Evolutionary conservation across 352 stramenopile genomes (phyloP).

Genomic region (Thraustochytrium striatum): DNA sequence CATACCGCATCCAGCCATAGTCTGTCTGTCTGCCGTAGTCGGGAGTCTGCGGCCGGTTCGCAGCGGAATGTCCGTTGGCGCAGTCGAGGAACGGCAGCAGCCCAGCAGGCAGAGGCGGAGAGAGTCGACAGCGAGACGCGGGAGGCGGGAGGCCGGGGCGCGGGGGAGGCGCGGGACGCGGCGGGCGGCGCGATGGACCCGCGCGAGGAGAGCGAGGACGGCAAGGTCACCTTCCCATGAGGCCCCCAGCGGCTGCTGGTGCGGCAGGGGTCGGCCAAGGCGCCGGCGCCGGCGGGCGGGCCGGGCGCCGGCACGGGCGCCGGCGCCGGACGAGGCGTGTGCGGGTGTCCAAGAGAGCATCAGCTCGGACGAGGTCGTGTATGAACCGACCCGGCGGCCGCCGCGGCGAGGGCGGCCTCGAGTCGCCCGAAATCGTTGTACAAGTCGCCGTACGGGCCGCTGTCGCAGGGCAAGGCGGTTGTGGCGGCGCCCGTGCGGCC

Average conservation of each 20-base stretch:
- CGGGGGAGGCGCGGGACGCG: too few species aligned
- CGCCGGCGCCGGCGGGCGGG: too few species aligned
- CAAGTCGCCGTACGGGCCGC: neutral
- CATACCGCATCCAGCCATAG: too few species aligned
- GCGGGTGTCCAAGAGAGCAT: neutral
- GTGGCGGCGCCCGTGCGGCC: too few species aligned
- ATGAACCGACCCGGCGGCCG: neutral
- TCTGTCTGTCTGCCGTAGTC: too few species aligned
- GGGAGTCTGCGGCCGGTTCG: too few species aligned
- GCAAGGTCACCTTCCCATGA: constrained; percentile 12
- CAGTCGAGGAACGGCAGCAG: neutral
- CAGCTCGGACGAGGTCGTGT: neutral
- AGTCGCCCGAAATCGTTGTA: neutral
- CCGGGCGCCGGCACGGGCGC: too few species aligned
- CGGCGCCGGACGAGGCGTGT: neutral
- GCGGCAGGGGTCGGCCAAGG: neutral
- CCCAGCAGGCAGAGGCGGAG: neutral
- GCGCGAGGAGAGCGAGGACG: neutral
- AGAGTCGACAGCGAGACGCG: neutral
- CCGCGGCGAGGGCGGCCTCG: neutral
- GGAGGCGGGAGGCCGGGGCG: too few species aligned
- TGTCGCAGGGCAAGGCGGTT: too few species aligned
- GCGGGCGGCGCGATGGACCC: neutral
- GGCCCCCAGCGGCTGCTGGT: constrained; percentile 2
- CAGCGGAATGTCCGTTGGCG: too few species aligned